phyloP scores from a whole-genome alignment of 352 stramenopile genomes.

The Elongisporangium prolatum region DNA sequence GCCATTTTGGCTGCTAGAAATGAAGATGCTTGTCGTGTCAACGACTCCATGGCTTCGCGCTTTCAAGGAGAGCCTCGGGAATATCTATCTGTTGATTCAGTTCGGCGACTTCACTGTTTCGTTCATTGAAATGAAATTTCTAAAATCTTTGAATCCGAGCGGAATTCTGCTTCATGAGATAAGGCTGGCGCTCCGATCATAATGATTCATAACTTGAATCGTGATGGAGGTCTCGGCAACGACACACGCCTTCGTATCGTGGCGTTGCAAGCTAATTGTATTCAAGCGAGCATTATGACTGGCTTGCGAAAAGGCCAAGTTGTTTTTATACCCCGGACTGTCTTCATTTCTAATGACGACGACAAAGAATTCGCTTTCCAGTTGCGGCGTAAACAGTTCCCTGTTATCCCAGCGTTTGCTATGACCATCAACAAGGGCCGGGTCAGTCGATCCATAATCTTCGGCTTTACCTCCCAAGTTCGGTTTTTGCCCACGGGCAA shows the following conservation, averaged over 20 bases:
- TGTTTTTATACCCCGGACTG: no score
- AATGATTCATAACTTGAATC: slow-evolving; percentile 14
- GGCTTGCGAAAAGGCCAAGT: no score
- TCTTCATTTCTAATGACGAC: no score
- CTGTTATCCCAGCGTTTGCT: slow-evolving; percentile 5
- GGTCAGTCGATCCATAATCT: slow-evolving; percentile 3
- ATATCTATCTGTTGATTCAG: no score
- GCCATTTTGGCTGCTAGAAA: no score
- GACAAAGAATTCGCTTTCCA: no score
- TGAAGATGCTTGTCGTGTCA: no score
- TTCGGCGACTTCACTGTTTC: no score
- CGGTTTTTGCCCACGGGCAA: slow-evolving; percentile 5
- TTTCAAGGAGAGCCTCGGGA: no score
- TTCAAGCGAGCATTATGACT: no score
- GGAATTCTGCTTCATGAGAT: background rate
- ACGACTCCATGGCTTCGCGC: no score
- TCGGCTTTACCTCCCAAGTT: slow-evolving; percentile 1
- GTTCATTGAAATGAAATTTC: background rate
- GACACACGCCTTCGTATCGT: slow-evolving; percentile 7
- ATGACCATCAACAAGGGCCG: slow-evolving; percentile 14
- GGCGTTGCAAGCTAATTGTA: slow-evolving; percentile 1
- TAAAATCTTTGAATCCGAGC: background rate
- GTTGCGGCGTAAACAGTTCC: slow-evolving; percentile 11
- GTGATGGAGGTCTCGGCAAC: slow-evolving; percentile 6
- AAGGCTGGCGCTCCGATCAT: slow-evolving; percentile 6